A percentile compares a stretch with the other conserved stretches of the same genome.
Evolutionary conservation across 257 asterid genomes (phyloP).

Genomic region (Lantana camara): DNA sequence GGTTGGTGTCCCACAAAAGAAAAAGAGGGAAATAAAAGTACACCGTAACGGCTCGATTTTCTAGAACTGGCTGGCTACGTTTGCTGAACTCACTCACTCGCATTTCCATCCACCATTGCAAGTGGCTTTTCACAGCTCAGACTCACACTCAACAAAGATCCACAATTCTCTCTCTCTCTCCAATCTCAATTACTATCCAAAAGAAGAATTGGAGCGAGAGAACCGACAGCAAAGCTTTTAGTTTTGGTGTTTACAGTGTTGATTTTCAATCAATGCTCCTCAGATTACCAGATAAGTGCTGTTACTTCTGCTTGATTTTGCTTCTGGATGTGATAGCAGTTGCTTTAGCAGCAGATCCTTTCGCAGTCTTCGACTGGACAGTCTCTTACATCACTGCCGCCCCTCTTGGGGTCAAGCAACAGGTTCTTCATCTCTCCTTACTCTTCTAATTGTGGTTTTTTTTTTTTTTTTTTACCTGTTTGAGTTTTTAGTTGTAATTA

Average conservation of each 20-base stretch:
- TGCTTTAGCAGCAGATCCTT: constrained; percentile 71
- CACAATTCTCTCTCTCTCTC: constrained; percentile 5
- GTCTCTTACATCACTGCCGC: constrained; percentile 78
- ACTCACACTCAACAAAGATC: constrained; percentile 16
- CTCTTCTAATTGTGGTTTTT: no score
- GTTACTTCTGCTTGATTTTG: constrained; percentile 38
- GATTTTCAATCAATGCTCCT: constrained; percentile 55
- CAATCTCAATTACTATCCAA: not conserved
- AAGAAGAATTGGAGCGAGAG: not conserved
- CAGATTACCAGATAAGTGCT: constrained; percentile 33
- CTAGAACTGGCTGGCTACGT: constrained; percentile 1
- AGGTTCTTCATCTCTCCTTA: constrained; percentile 49
- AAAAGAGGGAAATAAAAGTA: no score
- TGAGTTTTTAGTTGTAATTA: not conserved
- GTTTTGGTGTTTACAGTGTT: constrained; percentile 16
- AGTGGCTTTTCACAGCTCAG: constrained; percentile 26
- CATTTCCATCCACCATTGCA: constrained; percentile 2
- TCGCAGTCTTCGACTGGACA: constrained; percentile 76
- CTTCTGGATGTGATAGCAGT: constrained; percentile 39
- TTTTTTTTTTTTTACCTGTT: no score
- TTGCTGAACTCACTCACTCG: not conserved
- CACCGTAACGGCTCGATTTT: constrained; percentile 39
- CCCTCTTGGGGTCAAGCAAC: constrained; percentile 84
- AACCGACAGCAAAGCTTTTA: not conserved
- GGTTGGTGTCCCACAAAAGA: not conserved